Base-by-base conservation (phyloP, 805 yeast genomes). In the Lachancea nothofagi region DNA sequence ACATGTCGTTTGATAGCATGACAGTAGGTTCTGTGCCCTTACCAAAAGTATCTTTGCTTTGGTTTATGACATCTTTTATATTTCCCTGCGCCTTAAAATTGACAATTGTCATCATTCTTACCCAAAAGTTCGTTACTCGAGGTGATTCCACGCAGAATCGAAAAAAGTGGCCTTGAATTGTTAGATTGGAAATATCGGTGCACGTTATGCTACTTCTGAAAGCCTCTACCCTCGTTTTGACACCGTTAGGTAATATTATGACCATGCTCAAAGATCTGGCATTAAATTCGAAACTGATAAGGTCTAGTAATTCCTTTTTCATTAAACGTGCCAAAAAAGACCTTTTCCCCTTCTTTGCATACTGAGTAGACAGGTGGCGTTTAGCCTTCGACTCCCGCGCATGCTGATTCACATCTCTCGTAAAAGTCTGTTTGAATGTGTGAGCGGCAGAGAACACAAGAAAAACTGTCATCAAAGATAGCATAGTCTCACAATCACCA, bases 71-170 rank as follows among this genome's bases (percentile, higher is more conserved):
- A 15, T 63, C 60, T 1, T 71, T 63, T 4, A 57, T 27, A 35
- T 59, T 49, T 4, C 57, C 45, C 1, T 29, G 40, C 1, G 61
- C 51, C 2, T 51, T 46, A 21, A 55, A 66, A 14, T 64, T 59
- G 28, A 68, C 70, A 25, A 70, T 51, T 25, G 71, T 62, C 2
- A 69, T 26, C 25, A 79, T 49, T 35, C 81, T 59, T 13, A 70
- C 60, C 83, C 83, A 78, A 33, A 55, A 59, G 2, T 62, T 66
- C 2, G 64, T 58, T 2, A 64, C 45, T 0, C 70, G 61, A 1
- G 83, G 80, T 0, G 82, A 77, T 36, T 74, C 76, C 1, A 74
- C 74, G 43, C 77, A 64, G 3, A 72, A 38, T 35, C 83, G 60
- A 3, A 65, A 38, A 34, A 67, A 62, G 3, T 57, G 57, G 3